Evolutionary conservation across 2,329 filamentous ascomycete species (phyloP), one percentile per base, ranked within the genome.

Genomic region (Aspergillus neoniger): DNA sequence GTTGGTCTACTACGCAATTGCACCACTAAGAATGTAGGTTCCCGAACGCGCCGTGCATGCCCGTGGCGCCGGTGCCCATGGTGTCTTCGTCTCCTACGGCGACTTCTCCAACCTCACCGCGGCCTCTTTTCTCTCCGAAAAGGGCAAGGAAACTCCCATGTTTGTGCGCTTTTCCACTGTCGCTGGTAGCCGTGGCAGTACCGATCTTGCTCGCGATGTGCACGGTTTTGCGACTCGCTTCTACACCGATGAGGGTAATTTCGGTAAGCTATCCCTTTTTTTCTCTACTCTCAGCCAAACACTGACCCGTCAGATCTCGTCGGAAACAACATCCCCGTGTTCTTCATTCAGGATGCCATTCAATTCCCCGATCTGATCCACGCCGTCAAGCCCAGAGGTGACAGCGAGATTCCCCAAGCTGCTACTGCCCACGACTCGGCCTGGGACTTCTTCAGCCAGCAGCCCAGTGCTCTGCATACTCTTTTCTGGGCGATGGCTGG

Each of bases 121-220:
- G 5, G 88, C 88, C 10, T 87, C 85, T 0, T 91, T 91, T 73
- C 76, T 91, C 15, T 73, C 71, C 7, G 71, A 75, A 2, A 72
- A 79, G n/a, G 84, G 81, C 41, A 90, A 90, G 72, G 73, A 87
- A 69, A 87, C 88, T 0, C 81, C 86, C 0, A 78, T 87, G 0
- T 91, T 91, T 68, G 79, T 88, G n/a, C 86, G 89, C 15, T 90
- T 91, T 72, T 91, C 89, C 0, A 91, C 89, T 1, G 90, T 92
- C 9, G 85, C 87, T 19, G 88, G 88, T 2, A 88, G 84, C 36
- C 81, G 86, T 14, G 90, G 89, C 30, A 89, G 86, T 66, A 83
- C 86, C 2, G 89, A 92, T 67, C 88, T 87, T 0, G 88, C 83
- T 6, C 83, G 90, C 38, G 89, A 92, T 77, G 87, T 91, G 0